Base-by-base conservation (phyloP, 805 yeast species). In the Spathaspora passalidarum region DNA sequence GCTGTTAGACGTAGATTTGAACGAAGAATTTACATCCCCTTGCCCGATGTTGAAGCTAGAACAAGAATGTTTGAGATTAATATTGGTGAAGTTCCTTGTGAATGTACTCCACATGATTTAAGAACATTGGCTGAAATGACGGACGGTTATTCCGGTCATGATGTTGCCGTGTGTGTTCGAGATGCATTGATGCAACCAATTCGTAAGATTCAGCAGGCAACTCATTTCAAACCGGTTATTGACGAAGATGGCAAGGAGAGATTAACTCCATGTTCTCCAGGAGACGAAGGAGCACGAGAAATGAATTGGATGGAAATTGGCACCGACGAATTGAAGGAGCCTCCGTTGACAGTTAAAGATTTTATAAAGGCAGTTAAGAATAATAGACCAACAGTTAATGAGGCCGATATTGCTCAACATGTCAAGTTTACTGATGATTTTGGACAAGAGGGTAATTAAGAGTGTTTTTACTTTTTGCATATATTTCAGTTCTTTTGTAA, bases 131-230 rank as follows among this genome's bases (percentile, higher is more conserved):
- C 94, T 0, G 90, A 86, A 47, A 85, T 94, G 90, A 92, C 98
- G 0, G 96, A 89, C 5, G 99, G 99, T 8, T 92, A 94, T 65
- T 89, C 97, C 1, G 99, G 99, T 44, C 96, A 92, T 62, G 99
- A 94, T 76, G 80, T 94, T 36, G 92, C 97, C 0, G 97, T 94
- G 26, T 96, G 90, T 9, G 99, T 94, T 3, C 82, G 96, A 56
- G 99, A 94, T 65, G 98, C 98, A 0, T 73, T 94, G 55, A 94
- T 94, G 99, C 95, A 92, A 65, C 99, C 99, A 1, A 89, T 94
- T 48, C 79, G 99, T 57, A 90, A 89, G 62, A 89, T 94, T 51
- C 98, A 92, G 66, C 84, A 81, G 59, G 97, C 99, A 0, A 94
- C 99, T 0, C 99, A 94, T 72, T 94, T 94, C 73, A 86, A 86